Percentiles rank a stretch among this genome's conserved stretches.
phyloP scores from a whole-genome alignment of 176 grass and related monocot genomes.

The Oryza punctata region DNA sequence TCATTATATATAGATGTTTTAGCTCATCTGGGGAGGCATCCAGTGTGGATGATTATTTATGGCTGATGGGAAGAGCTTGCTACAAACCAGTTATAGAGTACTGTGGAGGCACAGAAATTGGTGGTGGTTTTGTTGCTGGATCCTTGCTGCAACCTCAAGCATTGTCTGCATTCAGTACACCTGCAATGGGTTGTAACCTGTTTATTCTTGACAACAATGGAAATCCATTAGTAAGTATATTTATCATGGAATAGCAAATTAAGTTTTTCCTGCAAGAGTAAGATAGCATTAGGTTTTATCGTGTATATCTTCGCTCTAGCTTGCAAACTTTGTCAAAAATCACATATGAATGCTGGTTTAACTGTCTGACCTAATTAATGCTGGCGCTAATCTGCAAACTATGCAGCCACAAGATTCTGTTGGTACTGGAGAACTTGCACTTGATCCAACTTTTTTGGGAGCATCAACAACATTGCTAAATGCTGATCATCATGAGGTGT shows the following conservation, averaged over 20 bases:
- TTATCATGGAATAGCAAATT: not conserved
- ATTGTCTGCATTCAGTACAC: conserved; percentile 92
- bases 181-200: conserved; percentile 80
- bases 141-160: conserved; percentile 85
- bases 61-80: conserved; percentile 94
- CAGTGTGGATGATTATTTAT: conserved; percentile 96
- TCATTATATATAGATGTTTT: conserved; percentile 75
- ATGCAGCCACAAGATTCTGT: conserved; percentile 57
- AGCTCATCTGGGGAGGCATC: conserved; percentile 95
- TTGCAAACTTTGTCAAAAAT: not conserved
- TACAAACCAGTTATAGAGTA: conserved; percentile 98
- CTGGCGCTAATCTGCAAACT: not conserved
- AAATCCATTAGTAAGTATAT: conserved; percentile 79
- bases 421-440: conserved; percentile 85
- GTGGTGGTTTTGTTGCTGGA: conserved; percentile 85
- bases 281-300: not conserved
- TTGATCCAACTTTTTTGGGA: conserved; percentile 87
- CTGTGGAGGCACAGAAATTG: conserved; percentile 94
- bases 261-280: not conserved
- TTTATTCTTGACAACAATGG: conserved; percentile 73
- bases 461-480: conserved; percentile 81
- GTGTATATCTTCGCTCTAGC: not conserved
- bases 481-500: conserved; percentile 84
- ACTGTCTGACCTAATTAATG: not conserved
- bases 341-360: not conserved